Evolutionary conservation across 2,329 filamentous ascomycete species (phyloP).

Genomic region (Keithomyces neogunnii): DNA sequence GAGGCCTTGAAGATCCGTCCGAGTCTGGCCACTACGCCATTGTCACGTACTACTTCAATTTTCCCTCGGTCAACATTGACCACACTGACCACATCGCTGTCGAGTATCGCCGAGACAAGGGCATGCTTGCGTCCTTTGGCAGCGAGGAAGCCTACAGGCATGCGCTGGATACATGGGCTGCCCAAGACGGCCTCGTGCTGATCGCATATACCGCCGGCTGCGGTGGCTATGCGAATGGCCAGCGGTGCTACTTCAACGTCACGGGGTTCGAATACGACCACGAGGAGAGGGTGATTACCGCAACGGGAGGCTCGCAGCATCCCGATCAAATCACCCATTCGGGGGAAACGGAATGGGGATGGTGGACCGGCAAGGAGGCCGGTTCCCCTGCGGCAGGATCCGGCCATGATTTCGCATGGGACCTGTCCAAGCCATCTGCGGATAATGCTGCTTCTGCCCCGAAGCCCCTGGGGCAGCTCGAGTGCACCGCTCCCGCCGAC

Average conservation of each 20-base stretch:
- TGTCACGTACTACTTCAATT: slow-evolving; percentile 17
- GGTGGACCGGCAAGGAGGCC: slow-evolving; percentile 11
- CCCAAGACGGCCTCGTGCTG: slow-evolving; percentile 14
- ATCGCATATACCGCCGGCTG: slow-evolving; percentile 18
- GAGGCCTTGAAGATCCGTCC: slow-evolving; percentile 10
- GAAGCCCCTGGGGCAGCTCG: not conserved
- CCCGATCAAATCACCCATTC: slow-evolving; percentile 14
- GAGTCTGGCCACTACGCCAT: slow-evolving; percentile 17
- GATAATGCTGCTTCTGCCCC: not conserved
- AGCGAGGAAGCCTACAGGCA: slow-evolving; percentile 14
- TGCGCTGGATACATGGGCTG: slow-evolving; percentile 14
- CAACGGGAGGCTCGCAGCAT: slow-evolving; percentile 11
- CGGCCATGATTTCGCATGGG: not conserved
- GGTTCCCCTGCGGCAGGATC: not conserved
- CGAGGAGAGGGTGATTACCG: slow-evolving; percentile 10
- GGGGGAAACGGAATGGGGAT: slow-evolving; percentile 18
- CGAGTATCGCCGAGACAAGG: slow-evolving; percentile 3
- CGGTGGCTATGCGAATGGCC: slow-evolving; percentile 14
- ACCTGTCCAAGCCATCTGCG: not conserved
- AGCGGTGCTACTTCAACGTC: slow-evolving; percentile 22
- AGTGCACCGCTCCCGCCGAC: slow-evolving; percentile 1
- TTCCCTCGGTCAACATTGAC: slow-evolving; percentile 21
- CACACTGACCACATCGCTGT: slow-evolving; percentile 14
- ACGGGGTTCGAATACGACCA: slow-evolving; percentile 10
- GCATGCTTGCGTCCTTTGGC: slow-evolving; percentile 11